Percentiles rank a stretch among this genome's conserved stretches.
phyloP scores from a whole-genome alignment of 257 asterid genomes.

The Nicotiana tabacum region DNA sequence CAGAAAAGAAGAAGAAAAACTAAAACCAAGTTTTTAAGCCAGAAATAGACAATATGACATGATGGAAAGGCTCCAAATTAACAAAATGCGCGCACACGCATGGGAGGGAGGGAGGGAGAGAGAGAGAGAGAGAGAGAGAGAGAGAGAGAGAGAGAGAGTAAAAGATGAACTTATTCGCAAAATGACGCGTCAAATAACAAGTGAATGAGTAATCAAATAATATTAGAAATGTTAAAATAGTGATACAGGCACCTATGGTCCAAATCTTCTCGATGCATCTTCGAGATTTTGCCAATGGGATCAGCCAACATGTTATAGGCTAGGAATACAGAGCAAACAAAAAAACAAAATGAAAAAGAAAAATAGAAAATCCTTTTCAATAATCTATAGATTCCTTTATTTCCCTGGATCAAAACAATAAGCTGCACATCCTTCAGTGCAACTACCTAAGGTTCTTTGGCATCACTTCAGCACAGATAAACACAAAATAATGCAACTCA shows the following conservation, averaged over 20 bases:
- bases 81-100: too few species aligned
- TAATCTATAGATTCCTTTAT: slow-evolving; percentile 1
- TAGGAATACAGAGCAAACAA: neutral
- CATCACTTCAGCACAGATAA: neutral
- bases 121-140: too few species aligned
- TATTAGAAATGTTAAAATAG: neutral
- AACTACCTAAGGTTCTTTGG: neutral
- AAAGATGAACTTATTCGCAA: neutral
- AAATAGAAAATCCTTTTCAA: neutral
- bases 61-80: neutral
- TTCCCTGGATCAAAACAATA: neutral
- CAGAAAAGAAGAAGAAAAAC: neutral
- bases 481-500: neutral
- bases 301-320: neutral
- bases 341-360: neutral
- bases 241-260: neutral
- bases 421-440: neutral
- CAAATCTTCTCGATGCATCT: neutral
- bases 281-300: neutral
- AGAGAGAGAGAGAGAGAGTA: neutral
- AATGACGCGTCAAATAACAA: neutral
- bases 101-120: neutral
- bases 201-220: neutral
- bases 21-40: neutral
- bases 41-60: neutral